Evolutionary conservation across 371 early-diverging fungal species (phyloP).

Genomic region (Mucor velutinosus): DNA sequence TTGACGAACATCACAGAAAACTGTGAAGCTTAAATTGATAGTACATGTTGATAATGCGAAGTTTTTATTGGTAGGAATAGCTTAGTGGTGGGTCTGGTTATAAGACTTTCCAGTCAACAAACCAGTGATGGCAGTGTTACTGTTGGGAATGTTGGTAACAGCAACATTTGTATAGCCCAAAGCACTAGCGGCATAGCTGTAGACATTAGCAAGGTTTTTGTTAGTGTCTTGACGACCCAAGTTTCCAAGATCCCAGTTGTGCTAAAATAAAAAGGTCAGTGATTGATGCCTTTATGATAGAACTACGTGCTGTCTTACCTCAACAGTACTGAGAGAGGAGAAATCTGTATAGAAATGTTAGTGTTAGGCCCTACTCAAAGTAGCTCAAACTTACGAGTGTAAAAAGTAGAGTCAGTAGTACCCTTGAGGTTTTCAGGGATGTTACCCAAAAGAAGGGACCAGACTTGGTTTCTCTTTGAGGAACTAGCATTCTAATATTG

Average conservation of each 20-base stretch:
- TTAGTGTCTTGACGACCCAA: constrained; percentile 56
- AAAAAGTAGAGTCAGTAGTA: constrained; percentile 53
- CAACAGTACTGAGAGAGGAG: constrained; percentile 57
- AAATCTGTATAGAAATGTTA: constrained; percentile 26
- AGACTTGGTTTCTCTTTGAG: constrained; percentile 30
- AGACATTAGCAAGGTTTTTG: constrained; percentile 40
- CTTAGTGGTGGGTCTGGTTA: constrained; percentile 18
- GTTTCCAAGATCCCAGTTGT: constrained; percentile 65
- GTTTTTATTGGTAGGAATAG: not conserved
- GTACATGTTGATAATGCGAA: too few relatives aligned
- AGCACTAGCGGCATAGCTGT: constrained; percentile 30
- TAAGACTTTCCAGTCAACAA: constrained; percentile 37
- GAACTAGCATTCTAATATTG: constrained; percentile 7
- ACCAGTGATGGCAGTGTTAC: constrained; percentile 25
- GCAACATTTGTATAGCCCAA: constrained; percentile 40
- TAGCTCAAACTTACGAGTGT: constrained; percentile 44
- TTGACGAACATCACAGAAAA: too few relatives aligned
- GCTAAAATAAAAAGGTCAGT: not conserved
- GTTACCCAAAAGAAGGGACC: constrained; percentile 34
- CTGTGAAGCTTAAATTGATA: too few relatives aligned
- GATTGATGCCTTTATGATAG: not conserved
- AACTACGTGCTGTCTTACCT: constrained; percentile 20
- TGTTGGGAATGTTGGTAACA: constrained; percentile 19
- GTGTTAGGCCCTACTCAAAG: too few relatives aligned
- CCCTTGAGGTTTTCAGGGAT: constrained; percentile 35